phyloP scores from a whole-genome alignment of 495 filamentous ascomycete genomes.

The Penicillium nucicola region DNA sequence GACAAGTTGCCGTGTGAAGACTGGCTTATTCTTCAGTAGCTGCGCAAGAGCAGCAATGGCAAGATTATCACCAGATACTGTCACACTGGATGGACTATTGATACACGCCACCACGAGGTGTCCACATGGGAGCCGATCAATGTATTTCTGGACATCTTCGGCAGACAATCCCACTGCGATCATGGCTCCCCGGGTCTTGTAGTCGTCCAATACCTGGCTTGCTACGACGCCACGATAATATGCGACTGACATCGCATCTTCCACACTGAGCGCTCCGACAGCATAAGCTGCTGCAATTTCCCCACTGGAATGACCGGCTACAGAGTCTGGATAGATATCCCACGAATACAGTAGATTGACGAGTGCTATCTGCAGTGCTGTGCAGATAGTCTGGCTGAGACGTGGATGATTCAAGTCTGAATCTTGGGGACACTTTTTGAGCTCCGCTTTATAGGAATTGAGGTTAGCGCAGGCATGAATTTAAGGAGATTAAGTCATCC shows the following conservation, averaged over 20 bases:
- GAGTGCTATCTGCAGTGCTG: slow-evolving; percentile 31
- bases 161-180: slow-evolving; percentile 28
- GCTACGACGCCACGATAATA: slow-evolving; percentile 25
- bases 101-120: slow-evolving; percentile 41
- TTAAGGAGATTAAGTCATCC: background rate
- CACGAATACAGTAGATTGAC: slow-evolving; percentile 29
- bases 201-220: slow-evolving; percentile 10
- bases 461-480: background rate
- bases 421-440: background rate
- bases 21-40: slow-evolving; percentile 37
- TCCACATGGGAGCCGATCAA: slow-evolving; percentile 3
- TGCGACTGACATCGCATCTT: slow-evolving; percentile 29
- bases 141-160: slow-evolving; percentile 16
- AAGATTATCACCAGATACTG: slow-evolving; percentile 38
- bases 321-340: slow-evolving; percentile 29
- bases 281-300: slow-evolving; percentile 51
- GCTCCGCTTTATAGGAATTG: slow-evolving; percentile 6
- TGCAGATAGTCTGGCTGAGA: slow-evolving; percentile 21
- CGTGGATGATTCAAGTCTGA: slow-evolving; percentile 12
- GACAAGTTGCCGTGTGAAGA: slow-evolving; percentile 52
- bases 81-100: slow-evolving; percentile 44
- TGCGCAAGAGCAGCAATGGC: slow-evolving; percentile 38
- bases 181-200: slow-evolving; percentile 25
- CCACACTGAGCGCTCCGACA: slow-evolving; percentile 26
- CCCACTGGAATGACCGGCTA: slow-evolving; percentile 60